These are phyloP conservation scores for Haplosporangium sp. DNA, from an alignment of 371 early-diverging fungal species.

Conservation along the genomic window DNA sequence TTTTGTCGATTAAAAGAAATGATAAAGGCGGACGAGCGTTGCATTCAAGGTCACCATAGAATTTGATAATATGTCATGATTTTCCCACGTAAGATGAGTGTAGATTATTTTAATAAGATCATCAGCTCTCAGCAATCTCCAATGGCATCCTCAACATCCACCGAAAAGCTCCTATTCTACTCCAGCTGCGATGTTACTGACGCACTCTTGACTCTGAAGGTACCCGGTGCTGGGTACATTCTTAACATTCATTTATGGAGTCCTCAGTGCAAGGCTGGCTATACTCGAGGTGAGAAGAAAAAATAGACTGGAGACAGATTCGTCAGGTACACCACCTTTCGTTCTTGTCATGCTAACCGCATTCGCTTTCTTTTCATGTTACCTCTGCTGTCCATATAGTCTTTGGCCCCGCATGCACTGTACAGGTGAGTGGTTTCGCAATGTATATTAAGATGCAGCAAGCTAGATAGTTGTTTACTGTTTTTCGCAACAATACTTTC, in stretches of 20 bases:
- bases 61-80: too few species aligned
- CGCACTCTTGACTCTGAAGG: conserved; percentile 73
- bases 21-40: too few species aligned
- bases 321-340: too few species aligned
- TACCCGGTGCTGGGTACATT: conserved; percentile 72
- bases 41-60: too few species aligned
- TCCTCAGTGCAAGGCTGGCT: conserved; percentile 67
- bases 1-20: too few species aligned
- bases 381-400: conserved; percentile 40
- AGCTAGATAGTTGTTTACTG: too few species aligned
- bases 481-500: too few species aligned
- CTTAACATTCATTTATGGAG: conserved; percentile 76
- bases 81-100: too few species aligned
- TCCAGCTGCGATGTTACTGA: conserved; percentile 72
- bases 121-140: neutral
- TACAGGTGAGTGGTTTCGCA: conserved; percentile 59
- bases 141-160: conserved; percentile 13
- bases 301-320: neutral
- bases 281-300: conserved; percentile 54
- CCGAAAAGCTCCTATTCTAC: conserved; percentile 38
- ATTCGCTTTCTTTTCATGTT: neutral
- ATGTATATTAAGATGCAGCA: too few species aligned
- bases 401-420: conserved; percentile 83
- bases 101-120: too few species aligned
- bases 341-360: neutral